phyloP scores from a whole-genome alignment of 2,329 filamentous ascomycete species.

The Alternaria alternata region DNA sequence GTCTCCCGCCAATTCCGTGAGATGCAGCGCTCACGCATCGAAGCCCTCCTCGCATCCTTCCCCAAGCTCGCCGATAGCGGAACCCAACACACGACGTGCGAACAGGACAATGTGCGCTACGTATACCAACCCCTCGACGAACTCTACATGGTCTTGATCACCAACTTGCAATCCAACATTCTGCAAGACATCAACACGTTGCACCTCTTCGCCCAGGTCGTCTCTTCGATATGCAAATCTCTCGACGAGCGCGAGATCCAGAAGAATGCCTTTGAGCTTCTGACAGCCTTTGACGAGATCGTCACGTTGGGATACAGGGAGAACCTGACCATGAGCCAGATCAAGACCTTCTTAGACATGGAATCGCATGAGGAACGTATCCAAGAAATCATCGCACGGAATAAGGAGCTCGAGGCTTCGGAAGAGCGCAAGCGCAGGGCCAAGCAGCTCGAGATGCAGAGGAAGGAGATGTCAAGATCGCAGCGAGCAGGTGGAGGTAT shows the following conservation, averaged over 20 bases:
- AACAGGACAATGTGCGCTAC: conserved; percentile 99
- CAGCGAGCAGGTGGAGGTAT: conserved; percentile 60
- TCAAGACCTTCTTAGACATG: conserved; percentile 99
- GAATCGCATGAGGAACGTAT: conserved; percentile 99
- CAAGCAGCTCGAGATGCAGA: conserved; percentile 98
- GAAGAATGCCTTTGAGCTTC: conserved; percentile 92
- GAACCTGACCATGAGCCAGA: conserved; percentile 94
- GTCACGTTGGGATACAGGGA: conserved; percentile 95
- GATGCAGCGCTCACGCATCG: conserved; percentile 95
- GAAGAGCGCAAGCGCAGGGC: conserved; percentile 99
- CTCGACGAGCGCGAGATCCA: conserved; percentile 95
- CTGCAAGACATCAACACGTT: conserved; percentile 98
- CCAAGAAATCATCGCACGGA: conserved; percentile 76
- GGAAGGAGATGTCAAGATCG: conserved; percentile 89
- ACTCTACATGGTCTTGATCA: conserved; percentile 99
- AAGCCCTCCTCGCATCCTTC: conserved; percentile 94
- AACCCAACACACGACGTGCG: conserved; percentile 96
- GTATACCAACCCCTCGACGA: conserved; percentile 99
- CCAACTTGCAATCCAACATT: conserved; percentile 99
- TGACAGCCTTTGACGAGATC: conserved; percentile 96
- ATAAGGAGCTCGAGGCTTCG: conserved; percentile 97
- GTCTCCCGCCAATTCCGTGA: conserved; percentile 97
- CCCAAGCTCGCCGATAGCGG: conserved; percentile 96
- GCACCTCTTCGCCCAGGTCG: conserved; percentile 96
- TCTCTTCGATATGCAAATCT: conserved; percentile 94